phyloP scores from a whole-genome alignment of 768 basidiomycete species.

The Melanogaster broomeanus region DNA sequence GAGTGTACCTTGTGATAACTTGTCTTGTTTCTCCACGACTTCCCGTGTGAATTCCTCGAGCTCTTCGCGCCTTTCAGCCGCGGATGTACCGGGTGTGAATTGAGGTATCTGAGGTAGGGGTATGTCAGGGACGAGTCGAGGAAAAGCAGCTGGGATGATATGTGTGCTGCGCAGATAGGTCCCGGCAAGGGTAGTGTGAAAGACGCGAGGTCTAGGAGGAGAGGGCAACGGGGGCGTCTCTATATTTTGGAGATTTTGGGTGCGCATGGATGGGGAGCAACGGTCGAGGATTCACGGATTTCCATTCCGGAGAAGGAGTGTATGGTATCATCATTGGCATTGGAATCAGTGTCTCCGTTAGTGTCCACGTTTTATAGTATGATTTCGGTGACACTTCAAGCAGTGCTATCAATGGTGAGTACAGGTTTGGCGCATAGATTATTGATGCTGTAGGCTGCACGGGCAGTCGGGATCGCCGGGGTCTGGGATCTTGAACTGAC shows the following conservation, averaged over 20 bases:
- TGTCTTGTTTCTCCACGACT: slow-evolving; percentile 13
- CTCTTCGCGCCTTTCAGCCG: slow-evolving; percentile 12
- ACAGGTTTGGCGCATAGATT: too few relatives aligned
- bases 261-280: slow-evolving; percentile 14
- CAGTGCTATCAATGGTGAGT: too few relatives aligned
- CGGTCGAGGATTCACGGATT: slow-evolving; percentile 22
- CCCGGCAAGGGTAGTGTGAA: slow-evolving; percentile 17
- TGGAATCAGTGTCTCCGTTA: too few relatives aligned
- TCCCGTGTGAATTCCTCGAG: slow-evolving; percentile 15
- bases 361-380: too few relatives aligned
- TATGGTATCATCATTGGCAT: slow-evolving; percentile 17
- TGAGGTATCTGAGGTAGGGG: slow-evolving; percentile 23
- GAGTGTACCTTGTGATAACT: slow-evolving; percentile 19
- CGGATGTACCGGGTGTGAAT: background rate
- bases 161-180: slow-evolving; percentile 30
- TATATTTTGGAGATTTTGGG: slow-evolving; percentile 5
- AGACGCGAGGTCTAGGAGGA: slow-evolving; percentile 16
- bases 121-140: slow-evolving; percentile 22
- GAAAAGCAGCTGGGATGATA: slow-evolving; percentile 30
- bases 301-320: slow-evolving; percentile 19
- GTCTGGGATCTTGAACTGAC: too few relatives aligned
- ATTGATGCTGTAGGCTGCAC: too few relatives aligned
- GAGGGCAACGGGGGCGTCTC: slow-evolving; percentile 20
- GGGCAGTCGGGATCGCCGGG: too few relatives aligned
- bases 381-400: too few relatives aligned